Percentiles rank a stretch among this genome's conserved stretches.
Conservation (phyloP, 2,329 filamentous ascomycete genomes). For the Fusarium mundagurra region DNA sequence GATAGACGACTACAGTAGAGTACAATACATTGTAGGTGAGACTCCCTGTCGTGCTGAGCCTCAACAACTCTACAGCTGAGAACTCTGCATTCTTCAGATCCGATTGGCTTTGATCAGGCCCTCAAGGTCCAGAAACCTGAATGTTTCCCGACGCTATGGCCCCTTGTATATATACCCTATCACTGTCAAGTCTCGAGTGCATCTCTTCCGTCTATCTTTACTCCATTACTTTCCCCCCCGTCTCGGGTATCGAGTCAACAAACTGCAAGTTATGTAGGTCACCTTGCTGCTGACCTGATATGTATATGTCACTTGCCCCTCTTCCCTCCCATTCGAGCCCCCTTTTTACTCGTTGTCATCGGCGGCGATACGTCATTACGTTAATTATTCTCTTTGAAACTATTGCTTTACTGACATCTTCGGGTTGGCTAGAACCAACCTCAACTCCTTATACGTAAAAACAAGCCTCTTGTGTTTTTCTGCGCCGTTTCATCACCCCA, state of each 20-base stretch:
- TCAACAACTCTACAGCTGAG: constrained; percentile 8
- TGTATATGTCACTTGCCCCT: background rate
- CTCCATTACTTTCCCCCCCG: background rate
- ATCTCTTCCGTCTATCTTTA: background rate
- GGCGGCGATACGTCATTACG: background rate
- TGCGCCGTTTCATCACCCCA: constrained; percentile 29
- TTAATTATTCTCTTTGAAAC: background rate
- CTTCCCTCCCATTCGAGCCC: background rate
- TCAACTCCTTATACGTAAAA: constrained; percentile 21
- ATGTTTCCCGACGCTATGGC: background rate
- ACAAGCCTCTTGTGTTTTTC: constrained; percentile 31
- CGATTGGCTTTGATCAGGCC: background rate
- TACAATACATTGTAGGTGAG: background rate
- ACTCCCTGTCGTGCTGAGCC: constrained; percentile 7
- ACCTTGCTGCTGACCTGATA: background rate
- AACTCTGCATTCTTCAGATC: background rate
- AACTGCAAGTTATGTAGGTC: background rate
- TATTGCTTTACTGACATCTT: constrained; percentile 7
- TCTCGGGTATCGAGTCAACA: background rate
- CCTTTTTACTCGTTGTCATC: background rate
- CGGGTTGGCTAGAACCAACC: constrained; percentile 13
- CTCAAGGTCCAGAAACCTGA: background rate
- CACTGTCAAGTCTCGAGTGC: background rate
- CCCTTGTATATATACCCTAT: background rate
- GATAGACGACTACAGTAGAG: background rate